Base-by-base conservation (phyloP, 148 eudicot genomes). In the Suaeda aralocaspica region DNA sequence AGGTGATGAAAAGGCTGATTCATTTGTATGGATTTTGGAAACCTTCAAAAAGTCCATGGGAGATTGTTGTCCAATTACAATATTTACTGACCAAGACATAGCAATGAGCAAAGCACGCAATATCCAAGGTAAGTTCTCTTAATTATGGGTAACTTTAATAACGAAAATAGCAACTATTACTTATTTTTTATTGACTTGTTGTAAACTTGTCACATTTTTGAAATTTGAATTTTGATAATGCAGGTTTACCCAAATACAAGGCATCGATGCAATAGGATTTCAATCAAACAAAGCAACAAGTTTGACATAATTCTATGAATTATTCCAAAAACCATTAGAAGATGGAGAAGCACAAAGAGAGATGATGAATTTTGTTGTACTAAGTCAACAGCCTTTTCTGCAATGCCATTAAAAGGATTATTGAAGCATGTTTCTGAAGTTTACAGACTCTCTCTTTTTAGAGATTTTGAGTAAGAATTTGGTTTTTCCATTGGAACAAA, bases 241-340 rank as follows among this genome's bases (percentile, higher is more conserved):
- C 9, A 34, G 66, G 44, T 18, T 5, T 61, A 34, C 14, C 52
- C 52, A 10, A 11, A 24, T 6, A 2, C 52, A 9, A 64, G 31
- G 67, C 67, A 64, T 44, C 19, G 51, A 25, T 24, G 67, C 51
- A 10, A 11, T 44, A 5, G 51, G 67, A 41, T 42, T 64, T 5
- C 11, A 22, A 39, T n/a, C 34, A n/a, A n/a, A n/a, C 5, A 64
- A 44, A 4, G 22, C 30, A 11, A 64, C 67, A 34, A 61, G 13
- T 1, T 34, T 36, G 30, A 56, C 14, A 2, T 15, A 25, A 15
- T 26, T 56, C 59, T 56, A 9, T 12, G 4, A 2, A 2, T 24
- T 56, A 9, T 25, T 24, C 25, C 4, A 56, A 15, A 3, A 10
- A 56, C 19, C 2, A 56, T 26, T 2, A 11, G 2, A 12, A 2